Base-by-base conservation (phyloP, 345 rosid species). In the Eucalyptus curtisii region DNA sequence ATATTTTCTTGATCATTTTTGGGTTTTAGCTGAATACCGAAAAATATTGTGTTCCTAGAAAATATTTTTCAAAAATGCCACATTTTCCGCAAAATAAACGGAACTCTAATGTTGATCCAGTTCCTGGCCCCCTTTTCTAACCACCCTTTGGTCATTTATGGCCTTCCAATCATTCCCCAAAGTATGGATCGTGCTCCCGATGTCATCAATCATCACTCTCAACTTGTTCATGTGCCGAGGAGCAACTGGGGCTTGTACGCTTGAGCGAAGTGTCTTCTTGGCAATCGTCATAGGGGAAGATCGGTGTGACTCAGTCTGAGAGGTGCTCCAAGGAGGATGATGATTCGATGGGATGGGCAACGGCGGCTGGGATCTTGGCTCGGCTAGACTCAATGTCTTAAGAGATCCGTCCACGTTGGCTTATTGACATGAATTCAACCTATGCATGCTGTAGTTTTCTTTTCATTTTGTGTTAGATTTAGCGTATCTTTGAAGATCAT, bases 11-110 rank as follows among this genome's bases (percentile, higher is more conserved):
- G 22, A 17, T 50, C 8, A 50, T 50, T 50, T 50, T 50, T 50
- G 22, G 9, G 9, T 50, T 17, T 50, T 50, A 50, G 9, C 0
- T 0, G 2, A 50, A 50, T 3, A 50, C 2, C 0, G 1, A 50
- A 50, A 50, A 0, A 50, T 50, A 17, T 50, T 50, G 1, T 17
- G 1, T 17, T 50, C 4, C 0, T 17, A 31, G 2, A 50, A 50
- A 17, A 7, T 17, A 7, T 7, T 50, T 50, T 50, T 6, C 0
- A 1, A 50, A 16, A 50, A 17, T 3, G 8, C 0, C 7, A 17
- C 1, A 50, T 7, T 50, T 50, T 50, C 0, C 9, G 0, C 0
- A 0, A 17, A 17, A 17, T 1, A 17, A 50, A 50, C 0, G 4
- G 2, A 50, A 22, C 1, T 7, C 4, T 50, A 17, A 50, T 0